These are phyloP conservation scores for Verticillium zaregamsianum DNA, from an alignment of 2,329 filamentous ascomycete species.

Conservation along the genomic window DNA sequence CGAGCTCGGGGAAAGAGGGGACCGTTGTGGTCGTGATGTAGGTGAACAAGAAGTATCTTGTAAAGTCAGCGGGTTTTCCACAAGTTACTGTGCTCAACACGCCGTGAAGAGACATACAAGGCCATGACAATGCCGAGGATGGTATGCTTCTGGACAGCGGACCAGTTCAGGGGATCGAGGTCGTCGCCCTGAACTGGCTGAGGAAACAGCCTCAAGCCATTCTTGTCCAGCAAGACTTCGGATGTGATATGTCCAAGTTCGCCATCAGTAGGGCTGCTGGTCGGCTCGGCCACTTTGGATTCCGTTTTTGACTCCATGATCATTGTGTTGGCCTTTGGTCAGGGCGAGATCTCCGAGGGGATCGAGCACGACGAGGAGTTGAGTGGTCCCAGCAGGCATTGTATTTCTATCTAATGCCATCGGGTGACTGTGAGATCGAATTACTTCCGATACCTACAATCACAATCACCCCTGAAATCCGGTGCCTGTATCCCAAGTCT, in stretches of 20 bases:
- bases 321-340: not conserved
- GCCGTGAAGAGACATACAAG: conserved; percentile 29
- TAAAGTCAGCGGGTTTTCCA: not conserved
- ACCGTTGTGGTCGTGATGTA: conserved; percentile 55
- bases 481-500: not conserved
- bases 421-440: not conserved
- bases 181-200: conserved; percentile 30
- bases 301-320: not conserved
- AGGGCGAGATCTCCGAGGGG: not conserved
- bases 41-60: conserved; percentile 53
- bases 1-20: conserved; percentile 45
- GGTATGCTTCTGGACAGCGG: conserved; percentile 37
- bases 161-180: conserved; percentile 53
- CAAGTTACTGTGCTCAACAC: not conserved
- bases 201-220: conserved; percentile 30
- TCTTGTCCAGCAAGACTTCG: conserved; percentile 13
- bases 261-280: not conserved
- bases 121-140: conserved; percentile 49
- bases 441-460: not conserved
- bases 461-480: not conserved
- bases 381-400: not conserved
- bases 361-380: not conserved
- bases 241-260: not conserved
- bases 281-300: not conserved
- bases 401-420: not conserved